Base-by-base conservation (phyloP, 2,329 filamentous ascomycete species). In the Fusarium praegraminearum region DNA sequence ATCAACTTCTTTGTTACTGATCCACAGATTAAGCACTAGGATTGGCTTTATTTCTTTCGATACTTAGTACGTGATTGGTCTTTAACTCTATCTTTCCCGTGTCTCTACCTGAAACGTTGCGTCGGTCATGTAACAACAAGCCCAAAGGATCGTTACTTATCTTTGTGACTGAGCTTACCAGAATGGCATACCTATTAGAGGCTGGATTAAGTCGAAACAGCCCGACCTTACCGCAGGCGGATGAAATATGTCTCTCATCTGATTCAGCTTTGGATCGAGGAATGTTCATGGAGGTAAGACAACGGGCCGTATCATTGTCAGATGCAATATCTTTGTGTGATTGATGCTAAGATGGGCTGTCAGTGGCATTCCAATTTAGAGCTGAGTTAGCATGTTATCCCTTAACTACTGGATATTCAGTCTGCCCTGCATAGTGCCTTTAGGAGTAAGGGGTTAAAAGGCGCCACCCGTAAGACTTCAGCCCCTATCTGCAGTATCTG, bases 401-500 rank as follows among this genome's bases (percentile, higher is more conserved):
- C 5, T 44, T 18, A 51, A 38, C 32, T 13, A 43, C 28, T 35
- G 44, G 41, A 56, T 18, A 66, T 38, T 26, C n/a, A 44, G n/a
- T 7, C 2, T 22, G 9, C 38, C 50, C 43, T 69, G 28, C 13
- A 43, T 46, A 53, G 40, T 7, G 1, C 7, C 18, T 4, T 24
- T 7, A 35, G 18, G 24, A 10, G 40, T 30, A 24, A 51, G 35
- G 49, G 24, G 7, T 12, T 15, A 30, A 8, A n/a, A 4, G 16
- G 46, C 43, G 60, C 66, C 66, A 66, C 50, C 35, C 3, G 33
- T 16, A n/a, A 20, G 33, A 41, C 24, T 51, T 40, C 9, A 28
- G n/a, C 13, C 24, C 18, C 9, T 36, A 9, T 24, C n/a, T n/a
- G n/a, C n/a, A n/a, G n/a, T n/a, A n/a, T n/a, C n/a, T n/a, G 9